These are phyloP conservation scores for Thielaviopsis populi DNA, from an alignment of 2,329 filamentous ascomycete genomes.

Conservation along the genomic window DNA sequence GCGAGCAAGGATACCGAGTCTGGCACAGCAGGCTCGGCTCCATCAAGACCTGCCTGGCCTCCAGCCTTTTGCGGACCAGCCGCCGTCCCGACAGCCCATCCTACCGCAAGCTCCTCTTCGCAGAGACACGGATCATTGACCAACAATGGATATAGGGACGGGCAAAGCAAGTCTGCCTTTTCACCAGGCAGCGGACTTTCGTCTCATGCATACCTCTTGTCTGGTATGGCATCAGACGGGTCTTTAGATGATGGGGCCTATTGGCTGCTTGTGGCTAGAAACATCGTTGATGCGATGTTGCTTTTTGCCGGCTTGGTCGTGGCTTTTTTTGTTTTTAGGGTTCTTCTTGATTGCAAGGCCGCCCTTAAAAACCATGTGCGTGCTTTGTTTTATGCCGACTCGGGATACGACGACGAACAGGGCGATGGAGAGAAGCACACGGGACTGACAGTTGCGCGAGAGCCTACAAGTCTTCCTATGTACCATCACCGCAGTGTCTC, in stretches of 20 bases:
- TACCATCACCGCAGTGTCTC: neutral
- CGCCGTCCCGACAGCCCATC: neutral
- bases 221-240: neutral
- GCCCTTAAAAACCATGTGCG: neutral
- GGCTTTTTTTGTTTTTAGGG: neutral
- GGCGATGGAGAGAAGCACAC: slow-evolving; percentile 10
- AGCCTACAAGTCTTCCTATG: neutral
- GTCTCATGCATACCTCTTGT: neutral
- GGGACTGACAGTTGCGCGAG: neutral
- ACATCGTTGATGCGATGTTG: neutral
- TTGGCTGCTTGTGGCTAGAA: neutral
- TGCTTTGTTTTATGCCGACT: neutral
- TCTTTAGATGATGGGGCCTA: neutral
- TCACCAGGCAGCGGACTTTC: neutral
- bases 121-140: neutral
- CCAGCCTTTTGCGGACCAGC: slow-evolving; percentile 9
- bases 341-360: neutral
- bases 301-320: neutral
- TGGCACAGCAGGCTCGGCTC: neutral
- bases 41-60: slow-evolving; percentile 14
- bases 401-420: neutral
- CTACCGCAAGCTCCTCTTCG: neutral
- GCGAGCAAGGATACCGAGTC: neutral
- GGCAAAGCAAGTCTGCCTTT: neutral
- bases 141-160: neutral